Conservation (phyloP, 306 rosid species). For the Quercus dentata region DNA sequence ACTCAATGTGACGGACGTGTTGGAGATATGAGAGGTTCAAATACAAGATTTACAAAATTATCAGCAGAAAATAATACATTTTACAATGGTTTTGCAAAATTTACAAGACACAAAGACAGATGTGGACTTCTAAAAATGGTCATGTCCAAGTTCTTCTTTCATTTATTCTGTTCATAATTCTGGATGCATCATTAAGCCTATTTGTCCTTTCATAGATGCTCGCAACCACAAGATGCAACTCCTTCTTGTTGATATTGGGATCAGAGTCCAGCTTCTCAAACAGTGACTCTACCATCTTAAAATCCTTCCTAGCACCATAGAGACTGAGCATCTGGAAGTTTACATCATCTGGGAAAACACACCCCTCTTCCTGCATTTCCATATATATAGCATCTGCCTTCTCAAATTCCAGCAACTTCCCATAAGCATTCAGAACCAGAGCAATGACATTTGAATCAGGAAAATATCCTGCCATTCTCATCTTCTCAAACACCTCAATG, state of each 20-base stretch:
- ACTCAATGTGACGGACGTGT: background rate
- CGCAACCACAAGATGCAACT: constrained; percentile 79
- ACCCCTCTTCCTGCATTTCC: constrained; percentile 76
- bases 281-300: constrained; percentile 51
- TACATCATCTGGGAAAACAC: constrained; percentile 78
- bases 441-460: constrained; percentile 83
- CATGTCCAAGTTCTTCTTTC: constrained; percentile 31
- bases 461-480: constrained; percentile 72
- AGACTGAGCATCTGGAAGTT: constrained; percentile 91
- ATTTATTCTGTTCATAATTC: constrained; percentile 65
- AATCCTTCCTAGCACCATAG: constrained; percentile 68
- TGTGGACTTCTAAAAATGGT: constrained; percentile 26
- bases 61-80: constrained; percentile 21
- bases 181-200: constrained; percentile 69
- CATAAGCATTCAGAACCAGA: constrained; percentile 83
- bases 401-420: constrained; percentile 75
- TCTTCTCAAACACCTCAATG: constrained; percentile 82
- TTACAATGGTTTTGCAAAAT: background rate
- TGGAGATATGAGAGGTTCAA: background rate
- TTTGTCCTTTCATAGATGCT: constrained; percentile 75
- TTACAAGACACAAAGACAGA: constrained; percentile 7
- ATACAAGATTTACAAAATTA: constrained; percentile 16
- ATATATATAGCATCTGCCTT: constrained; percentile 69
- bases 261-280: constrained; percentile 65
- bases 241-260: constrained; percentile 87